Evolutionary conservation across 306 rosid genomes (phyloP).

Genomic region (Bauhinia variegata): DNA sequence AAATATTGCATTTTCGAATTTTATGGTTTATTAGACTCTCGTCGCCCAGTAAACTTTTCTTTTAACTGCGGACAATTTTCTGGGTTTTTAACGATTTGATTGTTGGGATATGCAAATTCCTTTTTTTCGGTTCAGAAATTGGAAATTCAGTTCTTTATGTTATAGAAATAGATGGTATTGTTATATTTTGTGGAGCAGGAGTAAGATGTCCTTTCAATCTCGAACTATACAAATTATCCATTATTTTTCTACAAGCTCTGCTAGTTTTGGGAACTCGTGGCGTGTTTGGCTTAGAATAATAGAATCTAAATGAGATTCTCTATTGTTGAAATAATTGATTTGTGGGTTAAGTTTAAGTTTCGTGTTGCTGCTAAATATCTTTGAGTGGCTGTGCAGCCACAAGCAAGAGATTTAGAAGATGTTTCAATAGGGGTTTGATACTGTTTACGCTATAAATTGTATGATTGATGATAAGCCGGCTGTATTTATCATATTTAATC

Average conservation of each 20-base stretch:
- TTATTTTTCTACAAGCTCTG: background rate
- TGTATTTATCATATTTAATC: background rate
- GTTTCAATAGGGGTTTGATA: background rate
- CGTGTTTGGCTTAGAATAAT: conserved; percentile 21
- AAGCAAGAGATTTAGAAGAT: background rate
- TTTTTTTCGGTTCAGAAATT: conserved; percentile 10
- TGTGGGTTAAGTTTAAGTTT: conserved; percentile 36
- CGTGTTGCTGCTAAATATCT: conserved; percentile 11
- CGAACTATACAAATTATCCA: conserved; percentile 25
- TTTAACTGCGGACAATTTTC: background rate
- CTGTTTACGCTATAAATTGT: background rate
- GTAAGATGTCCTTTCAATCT: background rate
- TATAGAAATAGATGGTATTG: background rate
- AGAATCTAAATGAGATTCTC: too few relatives aligned
- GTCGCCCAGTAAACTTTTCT: conserved; percentile 2
- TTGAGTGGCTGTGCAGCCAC: background rate
- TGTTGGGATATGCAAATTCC: background rate
- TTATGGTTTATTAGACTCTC: background rate
- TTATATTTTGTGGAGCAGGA: background rate
- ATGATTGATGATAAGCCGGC: background rate
- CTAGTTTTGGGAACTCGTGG: conserved; percentile 1
- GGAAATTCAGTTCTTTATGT: background rate
- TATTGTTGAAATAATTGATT: too few relatives aligned
- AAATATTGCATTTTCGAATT: conserved; percentile 4
- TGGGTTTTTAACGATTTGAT: background rate